Evolutionary conservation across 106 monocot genomes (phyloP).

Genomic region (Acorus gramineus): DNA sequence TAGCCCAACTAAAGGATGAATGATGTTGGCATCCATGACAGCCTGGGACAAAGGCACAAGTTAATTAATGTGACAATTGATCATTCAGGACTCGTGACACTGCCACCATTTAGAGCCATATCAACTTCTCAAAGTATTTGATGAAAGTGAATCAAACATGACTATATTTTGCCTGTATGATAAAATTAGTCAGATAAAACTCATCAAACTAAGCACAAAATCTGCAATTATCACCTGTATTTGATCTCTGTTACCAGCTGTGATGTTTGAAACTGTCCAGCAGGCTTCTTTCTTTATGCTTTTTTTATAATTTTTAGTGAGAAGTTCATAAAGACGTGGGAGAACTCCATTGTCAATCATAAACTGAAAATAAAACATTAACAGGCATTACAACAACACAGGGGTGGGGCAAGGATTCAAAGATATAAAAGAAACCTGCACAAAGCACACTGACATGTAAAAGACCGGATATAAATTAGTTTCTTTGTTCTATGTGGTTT

Average conservation of each 20-base stretch:
- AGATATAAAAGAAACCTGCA: no score
- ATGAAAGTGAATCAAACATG: no score
- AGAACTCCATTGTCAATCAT: conserved; percentile 13
- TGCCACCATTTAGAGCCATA: no score
- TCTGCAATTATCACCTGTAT: conserved; percentile 2
- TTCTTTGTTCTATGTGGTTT: no score
- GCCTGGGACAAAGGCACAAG: conserved; percentile 1
- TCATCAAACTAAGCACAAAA: neutral
- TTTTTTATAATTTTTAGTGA: conserved; percentile 9
- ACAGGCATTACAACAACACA: neutral
- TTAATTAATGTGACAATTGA: no score
- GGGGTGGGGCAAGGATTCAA: neutral
- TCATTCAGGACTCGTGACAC: no score
- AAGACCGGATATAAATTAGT: no score
- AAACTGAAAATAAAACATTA: conserved; percentile 5
- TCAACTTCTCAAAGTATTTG: no score
- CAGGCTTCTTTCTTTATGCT: conserved; percentile 18
- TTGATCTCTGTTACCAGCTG: conserved; percentile 9
- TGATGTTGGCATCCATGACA: conserved; percentile 11
- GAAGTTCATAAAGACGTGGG: conserved; percentile 15
- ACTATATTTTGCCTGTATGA: no score
- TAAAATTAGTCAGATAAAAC: no score
- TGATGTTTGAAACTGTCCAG: conserved; percentile 24
- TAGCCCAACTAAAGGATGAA: conserved; percentile 1
- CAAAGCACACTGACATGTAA: no score